phyloP scores from a whole-genome alignment of 2,329 filamentous ascomycete species.

The Ophiostoma tasmaniense region DNA sequence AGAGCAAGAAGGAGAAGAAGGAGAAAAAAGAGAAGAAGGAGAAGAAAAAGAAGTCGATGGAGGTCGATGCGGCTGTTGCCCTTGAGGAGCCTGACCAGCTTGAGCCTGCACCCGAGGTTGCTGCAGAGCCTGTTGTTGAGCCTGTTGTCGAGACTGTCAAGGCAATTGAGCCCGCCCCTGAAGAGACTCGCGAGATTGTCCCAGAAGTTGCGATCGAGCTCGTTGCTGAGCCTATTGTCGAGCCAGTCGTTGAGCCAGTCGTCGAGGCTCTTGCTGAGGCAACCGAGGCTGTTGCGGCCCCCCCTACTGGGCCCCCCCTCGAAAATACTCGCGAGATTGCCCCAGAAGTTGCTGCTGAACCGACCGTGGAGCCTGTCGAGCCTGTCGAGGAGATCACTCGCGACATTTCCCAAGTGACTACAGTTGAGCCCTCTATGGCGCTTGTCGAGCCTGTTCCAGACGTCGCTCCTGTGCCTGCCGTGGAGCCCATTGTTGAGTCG shows the following conservation, averaged over 20 bases:
- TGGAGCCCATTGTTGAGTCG: not conserved
- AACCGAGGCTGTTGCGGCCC: not conserved
- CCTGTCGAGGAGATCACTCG: not conserved
- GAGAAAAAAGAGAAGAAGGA: conserved; percentile 5
- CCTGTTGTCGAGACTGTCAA: not conserved
- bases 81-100: not conserved
- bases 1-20: conserved; percentile 12
- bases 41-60: not conserved
- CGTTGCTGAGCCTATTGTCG: not conserved
- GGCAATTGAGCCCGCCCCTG: not conserved
- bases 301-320: not conserved
- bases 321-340: not conserved
- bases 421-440: not conserved
- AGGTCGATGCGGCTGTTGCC: not conserved
- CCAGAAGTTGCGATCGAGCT: not conserved
- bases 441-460: not conserved
- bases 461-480: not conserved
- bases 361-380: not conserved
- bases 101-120: not conserved
- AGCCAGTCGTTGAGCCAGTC: not conserved
- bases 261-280: too few relatives aligned
- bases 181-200: not conserved
- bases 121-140: not conserved
- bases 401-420: not conserved
- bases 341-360: not conserved